These are phyloP conservation scores for Annona squamosa DNA, from an alignment of 164 flowering plant species.

Conservation along the genomic window DNA sequence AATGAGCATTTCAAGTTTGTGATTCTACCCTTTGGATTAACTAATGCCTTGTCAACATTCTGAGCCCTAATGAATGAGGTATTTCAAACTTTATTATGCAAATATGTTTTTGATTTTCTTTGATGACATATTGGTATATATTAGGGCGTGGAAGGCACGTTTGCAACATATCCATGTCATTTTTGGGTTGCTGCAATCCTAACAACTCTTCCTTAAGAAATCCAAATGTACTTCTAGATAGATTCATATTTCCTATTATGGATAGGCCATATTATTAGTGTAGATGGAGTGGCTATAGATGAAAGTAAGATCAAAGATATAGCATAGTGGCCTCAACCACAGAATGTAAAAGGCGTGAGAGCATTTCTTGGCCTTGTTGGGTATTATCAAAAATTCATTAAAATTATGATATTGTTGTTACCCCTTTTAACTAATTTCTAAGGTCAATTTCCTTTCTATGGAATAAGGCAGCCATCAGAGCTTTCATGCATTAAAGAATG, in stretches of 20 bases:
- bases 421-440: not conserved
- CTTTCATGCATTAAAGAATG: not conserved
- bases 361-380: conserved; percentile 5
- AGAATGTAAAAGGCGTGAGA: not conserved
- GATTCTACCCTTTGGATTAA: not conserved
- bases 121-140: not conserved
- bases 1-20: not conserved
- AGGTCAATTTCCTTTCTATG: not conserved
- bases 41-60: conserved; percentile 3
- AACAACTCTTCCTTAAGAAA: no score
- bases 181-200: no score
- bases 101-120: not conserved
- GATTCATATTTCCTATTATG: not conserved
- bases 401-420: not conserved
- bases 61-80: conserved; percentile 3
- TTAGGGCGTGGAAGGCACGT: not conserved
- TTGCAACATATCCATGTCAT: not conserved
- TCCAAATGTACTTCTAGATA: not conserved
- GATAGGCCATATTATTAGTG: not conserved
- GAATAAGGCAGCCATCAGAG: not conserved
- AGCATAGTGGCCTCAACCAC: not conserved
- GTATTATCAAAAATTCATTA: conserved; percentile 6
- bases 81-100: not conserved
- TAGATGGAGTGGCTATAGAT: not conserved
- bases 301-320: not conserved